Percentiles rank a stretch among this genome's conserved stretches.
Evolutionary conservation across 2,329 filamentous ascomycete species (phyloP).

Genomic region (Tolypocladium cylindrosporum): DNA sequence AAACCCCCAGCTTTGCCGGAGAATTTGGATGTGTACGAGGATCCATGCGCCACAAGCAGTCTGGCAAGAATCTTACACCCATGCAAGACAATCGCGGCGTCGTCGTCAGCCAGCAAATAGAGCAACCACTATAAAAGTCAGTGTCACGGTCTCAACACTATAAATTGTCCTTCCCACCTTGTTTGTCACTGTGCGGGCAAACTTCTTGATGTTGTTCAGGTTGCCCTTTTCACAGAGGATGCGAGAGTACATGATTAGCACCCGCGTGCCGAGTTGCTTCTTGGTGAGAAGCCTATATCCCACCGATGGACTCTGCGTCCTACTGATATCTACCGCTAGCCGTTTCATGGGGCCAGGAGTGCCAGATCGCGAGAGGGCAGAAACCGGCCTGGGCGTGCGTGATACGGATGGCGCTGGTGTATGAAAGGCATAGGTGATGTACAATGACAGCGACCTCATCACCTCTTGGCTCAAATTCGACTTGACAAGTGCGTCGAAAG

Average conservation of each 20-base stretch:
- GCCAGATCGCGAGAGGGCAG: conserved; percentile 26
- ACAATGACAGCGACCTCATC: conserved; percentile 77
- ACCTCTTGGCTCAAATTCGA: conserved; percentile 77
- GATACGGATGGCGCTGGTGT: conserved; percentile 35
- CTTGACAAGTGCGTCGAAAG: conserved; percentile 70
- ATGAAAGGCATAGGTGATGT: conserved; percentile 87
- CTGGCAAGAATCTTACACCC: conserved; percentile 76
- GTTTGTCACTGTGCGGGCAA: conserved; percentile 89
- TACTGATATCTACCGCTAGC: conserved; percentile 24
- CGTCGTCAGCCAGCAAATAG: conserved; percentile 79
- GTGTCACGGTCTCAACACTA: neutral
- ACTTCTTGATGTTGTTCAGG: conserved; percentile 64
- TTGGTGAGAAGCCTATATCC: conserved; percentile 40
- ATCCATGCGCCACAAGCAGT: conserved; percentile 72
- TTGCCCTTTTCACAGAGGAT: conserved; percentile 68
- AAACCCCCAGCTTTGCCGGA: conserved; percentile 78
- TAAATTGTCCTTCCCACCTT: conserved; percentile 47
- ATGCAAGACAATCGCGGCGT: conserved; percentile 71
- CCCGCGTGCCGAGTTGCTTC: conserved; percentile 61
- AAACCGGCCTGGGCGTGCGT: conserved; percentile 39
- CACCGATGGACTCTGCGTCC: conserved; percentile 17
- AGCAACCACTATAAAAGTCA: conserved; percentile 62
- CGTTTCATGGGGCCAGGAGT: conserved; percentile 29
- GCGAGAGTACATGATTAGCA: conserved; percentile 68
- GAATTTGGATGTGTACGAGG: conserved; percentile 77